Base-by-base conservation (phyloP, 805 yeast genomes). In the Candida qinlingensis region DNA sequence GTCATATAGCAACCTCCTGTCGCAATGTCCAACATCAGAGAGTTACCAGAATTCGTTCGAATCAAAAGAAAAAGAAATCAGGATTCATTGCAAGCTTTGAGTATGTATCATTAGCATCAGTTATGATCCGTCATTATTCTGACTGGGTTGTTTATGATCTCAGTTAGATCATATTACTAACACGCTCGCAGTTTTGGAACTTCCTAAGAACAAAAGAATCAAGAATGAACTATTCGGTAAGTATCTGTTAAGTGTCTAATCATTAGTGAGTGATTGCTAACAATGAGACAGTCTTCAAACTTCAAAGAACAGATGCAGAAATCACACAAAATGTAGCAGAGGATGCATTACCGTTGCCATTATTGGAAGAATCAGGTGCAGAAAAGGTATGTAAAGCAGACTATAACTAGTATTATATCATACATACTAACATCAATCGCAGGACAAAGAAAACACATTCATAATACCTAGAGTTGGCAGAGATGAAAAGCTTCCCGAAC, bases 11-110 rank as follows among this genome's bases (percentile, higher is more conserved):
- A 11, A 8, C 8, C 11, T 8, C 11, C 5, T 4, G 6, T 37
- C 7, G 26, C 3, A 5, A 47, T 47, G 50, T 39, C 47, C 9
- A n/a, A 19, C 1, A 19, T 37, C 12, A 13, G 29, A 26, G 35
- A 42, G 5, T 41, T 61, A 10, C 96, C 96, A 1, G 77, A 76
- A 46, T 73, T 85, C 28, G 81, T 92, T 39, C 76, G 97, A 50
- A 86, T 92, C 62, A 92, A 94, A 66, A 76, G 98, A 50, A 85
- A 85, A 60, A 75, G 97, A 51, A 83, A 80, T 46, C 94, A 89
- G 59, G 97, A 88, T 56, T 96, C 97, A 3, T 72, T 92, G 27
- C 89, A 87, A 56, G 96, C 97, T 1, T 73, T 91, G 58, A 57
- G 72, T 70, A 59, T 41, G 72, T 61, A 19, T 19, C 19, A 19